These are phyloP conservation scores for Boletus mariae DNA, from an alignment of 1,284 basidiomycete genomes.

Conservation along the genomic window DNA sequence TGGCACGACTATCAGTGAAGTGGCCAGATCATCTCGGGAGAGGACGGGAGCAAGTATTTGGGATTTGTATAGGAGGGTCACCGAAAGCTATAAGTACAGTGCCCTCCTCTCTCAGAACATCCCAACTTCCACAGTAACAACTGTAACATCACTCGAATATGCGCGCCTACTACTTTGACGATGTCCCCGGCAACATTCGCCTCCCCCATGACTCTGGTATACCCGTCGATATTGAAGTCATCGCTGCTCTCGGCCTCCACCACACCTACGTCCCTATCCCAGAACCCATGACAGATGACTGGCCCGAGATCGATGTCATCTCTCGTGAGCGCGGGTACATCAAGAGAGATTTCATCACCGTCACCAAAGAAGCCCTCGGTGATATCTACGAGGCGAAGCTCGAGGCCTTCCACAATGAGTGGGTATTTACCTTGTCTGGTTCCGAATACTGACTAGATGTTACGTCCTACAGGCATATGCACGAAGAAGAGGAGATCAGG, in stretches of 20 bases:
- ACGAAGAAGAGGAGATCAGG: slow-evolving; percentile 89
- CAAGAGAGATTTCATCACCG: slow-evolving; percentile 72
- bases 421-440: not conserved
- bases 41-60: not conserved
- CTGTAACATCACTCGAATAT: slow-evolving; percentile 36
- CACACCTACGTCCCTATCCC: slow-evolving; percentile 63
- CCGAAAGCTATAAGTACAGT: not conserved
- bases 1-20: not conserved
- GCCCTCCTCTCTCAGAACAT: not conserved
- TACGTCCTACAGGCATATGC: slow-evolving; percentile 61
- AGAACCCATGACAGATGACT: slow-evolving; percentile 42
- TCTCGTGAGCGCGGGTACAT: slow-evolving; percentile 70
- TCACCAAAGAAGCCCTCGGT: slow-evolving; percentile 72
- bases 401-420: slow-evolving; percentile 49
- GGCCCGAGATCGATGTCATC: slow-evolving; percentile 57
- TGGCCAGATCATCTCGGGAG: not conserved
- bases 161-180: slow-evolving; percentile 82
- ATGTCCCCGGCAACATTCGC: slow-evolving; percentile 72
- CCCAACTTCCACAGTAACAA: not conserved
- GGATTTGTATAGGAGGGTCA: not conserved
- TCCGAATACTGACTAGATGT: not conserved
- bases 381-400: slow-evolving; percentile 78
- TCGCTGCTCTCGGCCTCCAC: slow-evolving; percentile 57
- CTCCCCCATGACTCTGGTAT: slow-evolving; percentile 69
- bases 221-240: slow-evolving; percentile 46